These are phyloP conservation scores for Oldenlandia corymbosa DNA, from an alignment of 257 asterid genomes.

Conservation along the genomic window DNA sequence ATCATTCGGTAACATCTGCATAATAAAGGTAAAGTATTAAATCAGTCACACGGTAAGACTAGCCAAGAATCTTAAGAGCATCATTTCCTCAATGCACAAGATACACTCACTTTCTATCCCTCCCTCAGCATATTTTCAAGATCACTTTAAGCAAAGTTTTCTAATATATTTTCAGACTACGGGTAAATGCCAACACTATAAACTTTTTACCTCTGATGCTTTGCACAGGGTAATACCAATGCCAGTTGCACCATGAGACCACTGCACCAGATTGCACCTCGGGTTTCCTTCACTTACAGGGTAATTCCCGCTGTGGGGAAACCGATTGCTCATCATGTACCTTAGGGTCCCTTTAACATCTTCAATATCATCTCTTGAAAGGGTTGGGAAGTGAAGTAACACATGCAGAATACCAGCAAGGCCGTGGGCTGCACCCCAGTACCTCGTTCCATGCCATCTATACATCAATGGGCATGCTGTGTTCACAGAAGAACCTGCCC, in stretches of 20 bases:
- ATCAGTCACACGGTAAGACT: too few species aligned
- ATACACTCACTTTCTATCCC: too few species aligned
- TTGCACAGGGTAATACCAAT: slow-evolving; percentile 63
- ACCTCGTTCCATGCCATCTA: slow-evolving; percentile 85
- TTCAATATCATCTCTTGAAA: slow-evolving; percentile 31
- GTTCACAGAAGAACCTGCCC: slow-evolving; percentile 56
- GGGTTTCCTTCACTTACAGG: slow-evolving; percentile 81
- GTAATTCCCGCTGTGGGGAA: slow-evolving; percentile 71
- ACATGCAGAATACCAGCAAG: slow-evolving; percentile 73
- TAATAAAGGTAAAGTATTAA: too few species aligned
- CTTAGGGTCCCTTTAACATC: slow-evolving; percentile 62
- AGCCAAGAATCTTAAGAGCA: too few species aligned
- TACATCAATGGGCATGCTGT: slow-evolving; percentile 67
- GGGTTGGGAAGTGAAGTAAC: slow-evolving; percentile 46
- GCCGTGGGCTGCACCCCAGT: slow-evolving; percentile 91
- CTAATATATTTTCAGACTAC: too few species aligned
- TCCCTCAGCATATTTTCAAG: too few species aligned
- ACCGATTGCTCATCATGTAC: slow-evolving; percentile 77
- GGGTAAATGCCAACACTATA: too few species aligned
- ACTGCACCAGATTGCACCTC: slow-evolving; percentile 69
- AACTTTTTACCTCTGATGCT: slow-evolving; percentile 69
- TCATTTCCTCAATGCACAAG: too few species aligned
- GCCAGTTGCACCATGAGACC: slow-evolving; percentile 88
- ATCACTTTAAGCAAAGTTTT: too few species aligned
- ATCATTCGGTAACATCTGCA: slow-evolving; percentile 46